Conservation (phyloP, 139 green algal genomes). For the Picochlorum costavermella region DNA sequence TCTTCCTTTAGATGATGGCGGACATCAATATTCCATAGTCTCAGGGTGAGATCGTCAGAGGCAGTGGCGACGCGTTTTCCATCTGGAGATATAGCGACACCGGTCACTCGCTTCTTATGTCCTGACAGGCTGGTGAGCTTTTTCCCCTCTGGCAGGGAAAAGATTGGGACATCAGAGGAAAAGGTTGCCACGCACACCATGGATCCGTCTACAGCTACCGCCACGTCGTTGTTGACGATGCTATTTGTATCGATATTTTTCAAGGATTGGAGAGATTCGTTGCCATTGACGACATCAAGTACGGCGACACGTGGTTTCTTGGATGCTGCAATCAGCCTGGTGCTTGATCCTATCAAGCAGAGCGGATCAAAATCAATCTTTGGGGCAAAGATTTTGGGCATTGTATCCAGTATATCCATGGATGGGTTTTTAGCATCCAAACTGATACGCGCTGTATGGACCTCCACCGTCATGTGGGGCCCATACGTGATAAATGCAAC, state of each 20-base stretch:
- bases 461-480: too few relatives aligned
- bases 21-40: slow-evolving; percentile 41
- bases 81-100: slow-evolving; percentile 36
- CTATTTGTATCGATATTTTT: slow-evolving; percentile 16
- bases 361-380: too few relatives aligned
- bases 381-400: too few relatives aligned
- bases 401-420: too few relatives aligned
- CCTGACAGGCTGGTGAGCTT: slow-evolving; percentile 29
- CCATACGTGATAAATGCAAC: too few relatives aligned
- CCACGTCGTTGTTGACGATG: slow-evolving; percentile 28
- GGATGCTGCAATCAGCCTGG: slow-evolving; percentile 10
- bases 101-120: not conserved
- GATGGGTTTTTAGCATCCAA: too few relatives aligned
- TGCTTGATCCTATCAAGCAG: too few relatives aligned
- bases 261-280: not conserved
- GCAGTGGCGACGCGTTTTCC: slow-evolving; percentile 23
- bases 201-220: slow-evolving; percentile 27
- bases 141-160: slow-evolving; percentile 16
- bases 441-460: too few relatives aligned
- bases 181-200: slow-evolving; percentile 41
- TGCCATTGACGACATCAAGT: not conserved
- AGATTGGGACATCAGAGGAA: slow-evolving; percentile 38
- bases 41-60: slow-evolving; percentile 24
- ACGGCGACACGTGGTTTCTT: not conserved
- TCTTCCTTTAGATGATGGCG: slow-evolving; percentile 28